Percentiles rank a stretch among this genome's conserved stretches.
Evolutionary conservation across 805 yeast genomes (phyloP).

Genomic region (Pichia gijzeniarum): DNA sequence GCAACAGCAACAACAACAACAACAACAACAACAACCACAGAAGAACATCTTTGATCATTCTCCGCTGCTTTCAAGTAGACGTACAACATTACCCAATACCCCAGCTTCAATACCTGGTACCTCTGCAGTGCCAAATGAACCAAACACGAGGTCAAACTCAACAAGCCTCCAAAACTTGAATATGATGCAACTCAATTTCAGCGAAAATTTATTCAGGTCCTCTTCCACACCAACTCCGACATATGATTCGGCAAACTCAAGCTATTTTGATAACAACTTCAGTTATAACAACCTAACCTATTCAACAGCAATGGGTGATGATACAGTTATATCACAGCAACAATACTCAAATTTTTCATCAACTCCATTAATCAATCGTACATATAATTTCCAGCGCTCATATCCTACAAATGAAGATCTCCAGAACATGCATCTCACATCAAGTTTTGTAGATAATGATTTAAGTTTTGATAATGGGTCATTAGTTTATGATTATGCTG

Average conservation of each 20-base stretch:
- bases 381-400: too few species aligned
- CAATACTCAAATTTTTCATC: conserved; percentile 4
- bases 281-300: not conserved
- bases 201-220: not conserved
- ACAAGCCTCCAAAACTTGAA: not conserved
- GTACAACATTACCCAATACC: conserved; percentile 1
- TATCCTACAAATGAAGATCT: not conserved
- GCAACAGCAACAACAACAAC: not conserved
- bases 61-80: not conserved
- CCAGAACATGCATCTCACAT: not conserved
- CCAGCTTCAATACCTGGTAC: not conserved
- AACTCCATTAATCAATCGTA: not conserved
- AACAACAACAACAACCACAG: not conserved
- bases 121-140: not conserved
- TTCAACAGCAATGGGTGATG: too few species aligned
- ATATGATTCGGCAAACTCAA: conserved; percentile 2
- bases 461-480: conserved; percentile 3
- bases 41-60: not conserved
- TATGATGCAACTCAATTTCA: not conserved
- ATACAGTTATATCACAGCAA: conserved; percentile 1
- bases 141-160: not conserved
- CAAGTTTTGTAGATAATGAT: conserved; percentile 10
- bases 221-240: conserved; percentile 9
- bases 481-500: not conserved
- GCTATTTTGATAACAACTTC: conserved; percentile 1